Evolutionary conservation across 2,329 filamentous ascomycete species (phyloP), one percentile per base, ranked within the genome.

Genomic region (Calonectria crousiana): DNA sequence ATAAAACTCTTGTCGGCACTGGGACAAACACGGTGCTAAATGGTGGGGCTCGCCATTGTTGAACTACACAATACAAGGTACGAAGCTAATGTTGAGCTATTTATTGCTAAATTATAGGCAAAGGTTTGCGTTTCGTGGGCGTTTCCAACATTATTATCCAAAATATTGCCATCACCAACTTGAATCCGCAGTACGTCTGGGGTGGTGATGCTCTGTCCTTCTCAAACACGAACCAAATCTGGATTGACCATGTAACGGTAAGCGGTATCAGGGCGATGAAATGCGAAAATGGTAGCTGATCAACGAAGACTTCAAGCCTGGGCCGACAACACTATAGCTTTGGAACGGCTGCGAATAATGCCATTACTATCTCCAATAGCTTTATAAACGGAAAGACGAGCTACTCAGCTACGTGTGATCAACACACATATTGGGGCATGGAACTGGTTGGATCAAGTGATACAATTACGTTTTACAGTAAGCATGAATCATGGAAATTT

Each of bases 381-480:
- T 64, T 30, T 14, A 5, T 64, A 8, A 64, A 64, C 9, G 58
- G 58, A 23, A 64, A 64, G 26, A 64, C 58, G 1, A 64, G 58
- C 58, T 44, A 47, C 36, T 64, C 58, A 5, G 58, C 58, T 44
- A 64, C 58, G 3, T 64, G 58, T 23, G 58, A 64, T 30, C 38
- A 41, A 4, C 58, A 64, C 36, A 64, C 58, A 4, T 64, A 64
- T 38, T 64, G 58, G 58, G 58, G 58, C 32, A 30, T 64, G 36
- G 58, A 64, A 5, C 36, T 64, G 9, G 58, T 64, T 14, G 58
- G 58, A 2, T 41, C 58, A 32, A 47, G 36, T 11, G 58, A 64
- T n/a, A 41, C 58, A 30, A 64, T 64, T 23, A 64, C 58, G 18
- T 64, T 64, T 28, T 64, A 64, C 36, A 64, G 58, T 64, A 64